Evolutionary conservation across 2,329 filamentous ascomycete genomes (phyloP).

Genomic region (Xylariaceae sp.): DNA sequence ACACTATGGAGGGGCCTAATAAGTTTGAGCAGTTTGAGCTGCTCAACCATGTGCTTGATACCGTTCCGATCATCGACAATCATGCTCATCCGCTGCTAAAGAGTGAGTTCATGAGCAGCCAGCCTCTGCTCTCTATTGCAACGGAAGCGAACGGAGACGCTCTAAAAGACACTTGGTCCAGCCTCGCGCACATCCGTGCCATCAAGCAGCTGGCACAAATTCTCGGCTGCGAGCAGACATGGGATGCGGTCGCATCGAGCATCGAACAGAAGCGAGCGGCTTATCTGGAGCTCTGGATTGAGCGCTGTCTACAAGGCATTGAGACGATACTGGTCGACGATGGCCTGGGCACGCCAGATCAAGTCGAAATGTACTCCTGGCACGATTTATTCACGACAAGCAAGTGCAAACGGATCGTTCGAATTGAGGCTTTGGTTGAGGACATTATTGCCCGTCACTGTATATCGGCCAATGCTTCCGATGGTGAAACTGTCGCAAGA

Average conservation of each 20-base stretch:
- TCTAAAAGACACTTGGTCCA: constrained; percentile 64
- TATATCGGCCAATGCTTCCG: constrained; percentile 30
- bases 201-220: constrained; percentile 70
- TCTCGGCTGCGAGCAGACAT: constrained; percentile 68
- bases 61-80: constrained; percentile 72
- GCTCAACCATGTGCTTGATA: too few relatives aligned
- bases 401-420: constrained; percentile 73
- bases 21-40: too few relatives aligned
- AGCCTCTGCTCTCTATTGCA: constrained; percentile 64
- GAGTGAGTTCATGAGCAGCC: constrained; percentile 51
- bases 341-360: constrained; percentile 63
- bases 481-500: background rate
- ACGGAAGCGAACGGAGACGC: constrained; percentile 76
- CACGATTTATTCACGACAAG: constrained; percentile 70
- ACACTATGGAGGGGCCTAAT: too few relatives aligned
- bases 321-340: constrained; percentile 81
- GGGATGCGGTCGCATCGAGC: constrained; percentile 57
- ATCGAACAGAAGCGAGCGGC: constrained; percentile 49
- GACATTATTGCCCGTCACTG: constrained; percentile 59
- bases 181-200: constrained; percentile 73
- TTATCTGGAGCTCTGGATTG: constrained; percentile 63
- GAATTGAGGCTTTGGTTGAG: constrained; percentile 76
- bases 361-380: constrained; percentile 65
- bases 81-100: constrained; percentile 74
- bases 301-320: constrained; percentile 71